Conservation (phyloP, 345 rosid genomes). For the Syzygium aqueum region DNA sequence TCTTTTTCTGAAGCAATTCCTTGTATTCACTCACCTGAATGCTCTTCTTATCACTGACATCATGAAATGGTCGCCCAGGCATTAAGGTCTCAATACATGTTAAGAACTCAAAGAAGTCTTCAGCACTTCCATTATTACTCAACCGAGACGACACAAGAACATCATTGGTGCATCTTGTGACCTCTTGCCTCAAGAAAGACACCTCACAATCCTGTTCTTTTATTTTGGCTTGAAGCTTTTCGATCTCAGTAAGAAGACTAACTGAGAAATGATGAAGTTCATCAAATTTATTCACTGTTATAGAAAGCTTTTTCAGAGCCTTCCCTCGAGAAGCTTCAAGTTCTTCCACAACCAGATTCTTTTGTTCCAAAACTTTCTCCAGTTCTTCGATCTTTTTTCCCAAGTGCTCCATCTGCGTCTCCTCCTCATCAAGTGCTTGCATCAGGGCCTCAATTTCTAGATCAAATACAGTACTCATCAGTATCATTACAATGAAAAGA, state of each 20-base stretch:
- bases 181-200: constrained; percentile 96
- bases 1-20: constrained; percentile 55
- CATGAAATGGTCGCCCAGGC: constrained; percentile 31
- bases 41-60: constrained; percentile 24
- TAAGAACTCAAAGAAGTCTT: constrained; percentile 46
- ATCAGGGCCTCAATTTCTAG: constrained; percentile 85
- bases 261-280: constrained; percentile 91
- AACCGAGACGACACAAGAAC: constrained; percentile 70
- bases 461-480: not conserved
- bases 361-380: constrained; percentile 51
- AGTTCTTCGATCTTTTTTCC: constrained; percentile 46
- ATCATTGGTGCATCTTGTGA: constrained; percentile 86
- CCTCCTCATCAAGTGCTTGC: constrained; percentile 99
- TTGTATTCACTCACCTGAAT: constrained; percentile 32
- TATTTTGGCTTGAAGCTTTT: constrained; percentile 78
- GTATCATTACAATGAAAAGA: not conserved
- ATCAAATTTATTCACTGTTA: constrained; percentile 78
- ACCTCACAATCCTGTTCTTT: constrained; percentile 86
- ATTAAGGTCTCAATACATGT: constrained; percentile 51
- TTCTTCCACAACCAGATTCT: constrained; percentile 57
- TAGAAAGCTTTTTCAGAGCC: constrained; percentile 70
- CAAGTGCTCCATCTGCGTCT: constrained; percentile 80
- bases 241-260: constrained; percentile 73
- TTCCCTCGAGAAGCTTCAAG: constrained; percentile 79
- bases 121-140: constrained; percentile 39